phyloP scores from a whole-genome alignment of 768 basidiomycete species.

The Trametes meyenii region DNA sequence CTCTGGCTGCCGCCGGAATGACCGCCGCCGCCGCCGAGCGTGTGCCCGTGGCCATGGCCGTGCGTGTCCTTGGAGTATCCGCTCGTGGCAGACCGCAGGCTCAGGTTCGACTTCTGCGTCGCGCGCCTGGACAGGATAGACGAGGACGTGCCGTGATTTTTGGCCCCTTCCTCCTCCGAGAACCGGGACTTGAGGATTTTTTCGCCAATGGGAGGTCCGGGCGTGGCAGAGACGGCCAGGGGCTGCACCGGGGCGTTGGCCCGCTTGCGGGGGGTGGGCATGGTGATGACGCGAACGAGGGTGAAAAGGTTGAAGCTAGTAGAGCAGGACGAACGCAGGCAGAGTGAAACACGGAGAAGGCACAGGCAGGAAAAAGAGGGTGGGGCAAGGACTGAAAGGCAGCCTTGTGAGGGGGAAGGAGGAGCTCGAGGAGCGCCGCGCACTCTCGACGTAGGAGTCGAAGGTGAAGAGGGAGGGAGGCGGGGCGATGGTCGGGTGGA shows the following conservation, averaged over 20 bases:
- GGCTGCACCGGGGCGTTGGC: constrained; percentile 27
- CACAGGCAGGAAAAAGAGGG: constrained; percentile 17
- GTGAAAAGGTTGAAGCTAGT: not conserved
- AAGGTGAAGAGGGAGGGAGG: constrained; percentile 7
- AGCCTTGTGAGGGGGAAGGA: constrained; percentile 17
- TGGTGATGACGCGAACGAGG: constrained; percentile 14
- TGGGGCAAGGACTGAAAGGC: constrained; percentile 20
- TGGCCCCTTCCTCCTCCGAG: constrained; percentile 49
- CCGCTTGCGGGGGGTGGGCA: constrained; percentile 22
- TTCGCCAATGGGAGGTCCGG: constrained; percentile 43
- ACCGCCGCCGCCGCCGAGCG: constrained; percentile 6
- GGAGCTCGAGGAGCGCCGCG: not conserved
- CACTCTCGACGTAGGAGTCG: constrained; percentile 16
- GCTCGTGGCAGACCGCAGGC: constrained; percentile 32
- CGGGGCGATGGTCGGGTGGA: constrained; percentile 3
- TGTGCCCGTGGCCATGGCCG: not conserved
- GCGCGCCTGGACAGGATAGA: constrained; percentile 26
- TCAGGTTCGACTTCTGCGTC: constrained; percentile 35
- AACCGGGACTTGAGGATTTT: constrained; percentile 50
- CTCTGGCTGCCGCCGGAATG: not conserved
- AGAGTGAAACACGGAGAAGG: constrained; percentile 3
- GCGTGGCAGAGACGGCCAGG: constrained; percentile 41
- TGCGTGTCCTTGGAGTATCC: constrained; percentile 14
- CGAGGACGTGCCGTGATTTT: constrained; percentile 28
- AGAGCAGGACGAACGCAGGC: not conserved